Conservation (phyloP, 768 basidiomycete species). For the Panus rudis region DNA sequence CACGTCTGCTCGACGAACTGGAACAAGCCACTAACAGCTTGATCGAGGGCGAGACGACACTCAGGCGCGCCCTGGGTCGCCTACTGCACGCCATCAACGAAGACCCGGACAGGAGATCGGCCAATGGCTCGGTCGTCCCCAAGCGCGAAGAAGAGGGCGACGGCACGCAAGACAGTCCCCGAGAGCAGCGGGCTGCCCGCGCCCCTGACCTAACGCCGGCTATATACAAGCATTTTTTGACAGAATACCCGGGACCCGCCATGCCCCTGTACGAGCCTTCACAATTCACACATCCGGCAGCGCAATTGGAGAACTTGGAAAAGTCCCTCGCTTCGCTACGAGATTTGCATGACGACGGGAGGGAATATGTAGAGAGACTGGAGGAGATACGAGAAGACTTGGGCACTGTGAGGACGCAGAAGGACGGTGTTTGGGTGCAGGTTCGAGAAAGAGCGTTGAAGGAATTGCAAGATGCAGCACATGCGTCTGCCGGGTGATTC, state of each 20-base stretch:
- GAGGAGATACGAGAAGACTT: conserved; percentile 79
- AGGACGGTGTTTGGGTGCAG: conserved; percentile 69
- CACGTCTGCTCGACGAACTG: conserved; percentile 68
- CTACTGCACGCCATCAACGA: conserved; percentile 80
- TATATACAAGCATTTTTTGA: conserved; percentile 61
- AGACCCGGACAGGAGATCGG: conserved; percentile 40
- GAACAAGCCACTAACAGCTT: conserved; percentile 78
- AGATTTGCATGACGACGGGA: conserved; percentile 79
- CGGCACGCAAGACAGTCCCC: conserved; percentile 28
- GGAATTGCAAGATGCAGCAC: conserved; percentile 65
- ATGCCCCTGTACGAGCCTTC: conserved; percentile 48
- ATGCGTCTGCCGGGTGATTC: conserved; percentile 9
- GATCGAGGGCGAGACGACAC: conserved; percentile 72
- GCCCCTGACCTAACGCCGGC: conserved; percentile 63
- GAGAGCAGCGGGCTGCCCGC: conserved; percentile 40
- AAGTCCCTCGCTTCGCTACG: conserved; percentile 67
- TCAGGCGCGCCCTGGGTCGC: conserved; percentile 69
- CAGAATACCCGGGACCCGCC: conserved; percentile 40
- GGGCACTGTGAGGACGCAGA: conserved; percentile 66
- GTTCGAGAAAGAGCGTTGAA: conserved; percentile 68
- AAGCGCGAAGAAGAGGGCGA: conserved; percentile 59
- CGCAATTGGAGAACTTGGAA: conserved; percentile 65
- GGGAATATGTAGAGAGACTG: conserved; percentile 80
- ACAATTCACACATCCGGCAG: conserved; percentile 56
- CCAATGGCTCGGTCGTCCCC: conserved; percentile 41